These are phyloP conservation scores for Dendrobium nobile DNA, from an alignment of 106 monocot species.

Conservation along the genomic window DNA sequence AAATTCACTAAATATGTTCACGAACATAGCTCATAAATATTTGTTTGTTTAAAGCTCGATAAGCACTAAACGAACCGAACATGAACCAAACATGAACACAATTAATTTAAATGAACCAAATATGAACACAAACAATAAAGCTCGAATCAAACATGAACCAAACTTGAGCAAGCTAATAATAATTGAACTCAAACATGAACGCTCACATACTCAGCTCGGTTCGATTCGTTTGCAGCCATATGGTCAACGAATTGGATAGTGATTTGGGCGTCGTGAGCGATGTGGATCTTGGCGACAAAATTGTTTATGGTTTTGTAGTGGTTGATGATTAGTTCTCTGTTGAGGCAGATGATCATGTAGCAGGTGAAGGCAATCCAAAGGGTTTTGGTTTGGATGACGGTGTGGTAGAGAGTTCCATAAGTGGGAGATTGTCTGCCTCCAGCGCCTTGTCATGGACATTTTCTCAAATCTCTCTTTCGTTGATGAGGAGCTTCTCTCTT, in stretches of 20 bases:
- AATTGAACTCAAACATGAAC: too few species aligned
- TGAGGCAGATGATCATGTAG: constrained; percentile 52
- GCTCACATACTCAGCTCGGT: too few species aligned
- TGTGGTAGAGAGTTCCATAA: constrained; percentile 21
- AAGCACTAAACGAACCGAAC: too few species aligned
- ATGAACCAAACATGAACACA: too few species aligned
- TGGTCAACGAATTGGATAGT: constrained; percentile 32
- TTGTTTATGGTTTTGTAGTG: constrained; percentile 55
- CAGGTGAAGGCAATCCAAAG: constrained; percentile 18
- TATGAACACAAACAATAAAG: too few species aligned
- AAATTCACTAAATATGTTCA: too few species aligned
- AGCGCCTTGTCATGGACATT: constrained; percentile 40
- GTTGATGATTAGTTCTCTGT: constrained; percentile 37
- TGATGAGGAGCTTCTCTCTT: constrained; percentile 47
- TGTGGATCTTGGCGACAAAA: constrained; percentile 34
- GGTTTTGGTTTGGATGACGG: constrained; percentile 14
- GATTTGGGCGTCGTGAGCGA: constrained; percentile 13
- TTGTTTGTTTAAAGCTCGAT: too few species aligned
- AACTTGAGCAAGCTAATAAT: too few species aligned
- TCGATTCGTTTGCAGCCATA: background rate
- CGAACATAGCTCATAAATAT: too few species aligned
- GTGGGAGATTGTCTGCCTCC: constrained; percentile 49
- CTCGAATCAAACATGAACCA: too few species aligned
- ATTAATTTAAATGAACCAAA: too few species aligned
- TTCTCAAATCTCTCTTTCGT: constrained; percentile 22